A percentile compares a stretch with the other conserved stretches of the same genome.
Evolutionary conservation across 805 yeast species (phyloP).

Genomic region (Ogataea salicorniae): DNA sequence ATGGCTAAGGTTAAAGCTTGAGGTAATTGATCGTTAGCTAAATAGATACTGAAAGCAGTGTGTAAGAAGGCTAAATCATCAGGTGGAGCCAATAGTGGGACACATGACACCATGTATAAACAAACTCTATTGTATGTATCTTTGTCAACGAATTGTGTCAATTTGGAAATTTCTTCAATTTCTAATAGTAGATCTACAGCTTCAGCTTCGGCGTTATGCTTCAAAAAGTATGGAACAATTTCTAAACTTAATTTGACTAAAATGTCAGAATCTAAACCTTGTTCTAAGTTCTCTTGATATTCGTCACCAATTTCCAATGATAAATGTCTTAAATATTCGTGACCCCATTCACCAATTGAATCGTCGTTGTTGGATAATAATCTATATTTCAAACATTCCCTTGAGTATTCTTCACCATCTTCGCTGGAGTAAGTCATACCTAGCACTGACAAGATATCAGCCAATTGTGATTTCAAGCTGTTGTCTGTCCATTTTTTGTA

Average conservation of each 20-base stretch:
- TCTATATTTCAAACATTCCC: conserved; percentile 78
- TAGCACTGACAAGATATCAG: conserved; percentile 86
- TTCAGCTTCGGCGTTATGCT: conserved; percentile 97
- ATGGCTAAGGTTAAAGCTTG: conserved; percentile 90
- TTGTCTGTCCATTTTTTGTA: conserved; percentile 60
- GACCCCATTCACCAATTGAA: conserved; percentile 89
- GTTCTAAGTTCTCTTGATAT: conserved; percentile 46
- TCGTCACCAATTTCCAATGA: conserved; percentile 93
- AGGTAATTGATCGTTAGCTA: conserved; percentile 71
- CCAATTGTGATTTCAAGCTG: conserved; percentile 51
- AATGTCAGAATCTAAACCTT: conserved; percentile 16
- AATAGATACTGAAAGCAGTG: conserved; percentile 83
- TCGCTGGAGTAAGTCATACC: conserved; percentile 92
- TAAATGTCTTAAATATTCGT: conserved; percentile 93
- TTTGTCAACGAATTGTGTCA: conserved; percentile 80
- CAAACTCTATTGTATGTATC: conserved; percentile 85
- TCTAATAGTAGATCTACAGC: conserved; percentile 92
- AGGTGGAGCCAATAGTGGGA: conserved; percentile 93
- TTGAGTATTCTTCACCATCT: conserved; percentile 44
- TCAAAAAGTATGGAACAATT: conserved; percentile 83
- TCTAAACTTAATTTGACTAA: conserved; percentile 64
- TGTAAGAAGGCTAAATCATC: conserved; percentile 82
- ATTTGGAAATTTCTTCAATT: conserved; percentile 77
- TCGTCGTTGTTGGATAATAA: conserved; percentile 41
- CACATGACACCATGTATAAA: conserved; percentile 91